Percentiles rank a stretch among this genome's conserved stretches.
These are phyloP conservation scores for Ceratocystis destructans DNA, from an alignment of 2,329 filamentous ascomycete species.

Conservation along the genomic window DNA sequence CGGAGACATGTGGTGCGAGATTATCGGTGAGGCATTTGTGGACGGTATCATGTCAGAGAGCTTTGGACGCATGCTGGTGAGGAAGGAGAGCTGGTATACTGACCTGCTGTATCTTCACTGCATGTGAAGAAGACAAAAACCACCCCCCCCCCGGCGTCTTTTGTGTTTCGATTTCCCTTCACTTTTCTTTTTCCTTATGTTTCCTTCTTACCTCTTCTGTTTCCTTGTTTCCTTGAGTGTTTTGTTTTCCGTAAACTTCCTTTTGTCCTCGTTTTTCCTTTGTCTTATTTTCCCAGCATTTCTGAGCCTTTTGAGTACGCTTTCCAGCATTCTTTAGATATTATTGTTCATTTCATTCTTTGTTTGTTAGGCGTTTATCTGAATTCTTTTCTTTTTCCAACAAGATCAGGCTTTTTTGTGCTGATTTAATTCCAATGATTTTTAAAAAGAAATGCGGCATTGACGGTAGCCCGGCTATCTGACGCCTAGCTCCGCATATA, in stretches of 20 bases:
- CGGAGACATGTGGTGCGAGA: slow-evolving; percentile 16
- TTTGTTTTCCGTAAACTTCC: neutral
- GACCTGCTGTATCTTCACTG: slow-evolving; percentile 15
- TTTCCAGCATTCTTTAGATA: neutral
- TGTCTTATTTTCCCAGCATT: neutral
- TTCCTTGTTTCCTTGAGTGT: neutral
- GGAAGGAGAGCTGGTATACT: slow-evolving; percentile 15
- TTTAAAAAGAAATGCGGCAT: no score
- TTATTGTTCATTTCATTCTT: neutral
- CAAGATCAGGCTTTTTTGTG: no score
- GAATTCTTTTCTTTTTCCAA: no score
- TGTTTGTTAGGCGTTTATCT: no score
- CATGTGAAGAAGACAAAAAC: neutral
- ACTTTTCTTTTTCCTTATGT: neutral
- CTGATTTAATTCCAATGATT: no score
- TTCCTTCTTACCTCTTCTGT: neutral
- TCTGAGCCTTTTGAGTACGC: neutral
- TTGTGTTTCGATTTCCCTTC: no score
- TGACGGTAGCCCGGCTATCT: no score
- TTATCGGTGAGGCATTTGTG: slow-evolving; percentile 18
- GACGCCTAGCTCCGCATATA: no score
- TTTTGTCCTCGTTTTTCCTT: neutral
- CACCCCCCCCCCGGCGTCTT: neutral
- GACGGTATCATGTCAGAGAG: slow-evolving; percentile 15
- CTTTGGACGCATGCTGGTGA: slow-evolving; percentile 15